Evolutionary conservation across 495 filamentous ascomycete genomes (phyloP), one percentile per base, ranked within the genome.

Genomic region (Platismatia glauca): DNA sequence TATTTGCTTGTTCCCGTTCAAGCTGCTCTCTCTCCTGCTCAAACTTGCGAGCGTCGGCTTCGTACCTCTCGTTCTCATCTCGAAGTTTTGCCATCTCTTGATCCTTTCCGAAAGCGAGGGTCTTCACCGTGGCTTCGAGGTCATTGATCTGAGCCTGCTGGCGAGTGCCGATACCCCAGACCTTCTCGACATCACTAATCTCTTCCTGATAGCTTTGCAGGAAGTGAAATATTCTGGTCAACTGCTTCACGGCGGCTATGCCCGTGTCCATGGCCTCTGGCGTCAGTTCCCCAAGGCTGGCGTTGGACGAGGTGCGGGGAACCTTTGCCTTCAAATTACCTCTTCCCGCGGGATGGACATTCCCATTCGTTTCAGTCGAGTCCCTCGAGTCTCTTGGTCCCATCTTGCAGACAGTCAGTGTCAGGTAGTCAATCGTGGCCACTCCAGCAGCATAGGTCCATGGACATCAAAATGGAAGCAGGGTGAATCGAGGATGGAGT

Each of bases 21-120:
- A 62, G 48, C 24, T 41, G 22, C 12, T 62, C 34, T 56, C 48
- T 62, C 6, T 56, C 50, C 3, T 3, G 35, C 50, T 55, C 31
- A 2, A 62, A 29, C 24, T 55, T 22, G 39, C 24, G 35, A 33
- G 35, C 22, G 7, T 33, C 33, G 12, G 35, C 35, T 41, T 41
- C 1, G 13, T 62, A 62, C 35, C 2, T 15, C 6, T 62, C n/a
- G 11, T 55, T 62, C 48, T 62, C 50, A 13, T 62, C 4, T 7
- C 4, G 60, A 33, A 62, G 60, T 56, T 22, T 55, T 56, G 3
- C 12, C 35, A 62, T 56, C 35, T 62, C 35, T 33, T 55, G 8
- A 62, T 56, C 50, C 24, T 56, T 56, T 35, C 48, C 35, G 22
- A 62, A 62, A 5, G 20, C 16, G 1, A 62, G 27, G 0, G 55